Percentiles rank a stretch among this genome's conserved stretches.
phyloP scores from a whole-genome alignment of 352 stramenopile species.

The Globisporangium perplexum region DNA sequence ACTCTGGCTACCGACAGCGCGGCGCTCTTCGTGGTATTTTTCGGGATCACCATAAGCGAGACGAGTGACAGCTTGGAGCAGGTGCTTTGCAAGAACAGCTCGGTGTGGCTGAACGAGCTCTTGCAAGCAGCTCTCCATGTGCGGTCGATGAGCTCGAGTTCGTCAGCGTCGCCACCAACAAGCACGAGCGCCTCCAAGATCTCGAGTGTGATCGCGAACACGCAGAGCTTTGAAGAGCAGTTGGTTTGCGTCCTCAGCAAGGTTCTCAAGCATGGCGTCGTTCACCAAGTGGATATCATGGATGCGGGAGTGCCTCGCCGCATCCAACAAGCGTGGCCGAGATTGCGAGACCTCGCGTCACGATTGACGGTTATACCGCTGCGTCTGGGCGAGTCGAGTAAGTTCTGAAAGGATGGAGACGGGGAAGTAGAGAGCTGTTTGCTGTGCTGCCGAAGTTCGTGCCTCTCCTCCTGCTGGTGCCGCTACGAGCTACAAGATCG shows the following conservation, averaged over 20 bases:
- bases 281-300: slow-evolving; percentile 20
- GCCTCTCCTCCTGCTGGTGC: not conserved
- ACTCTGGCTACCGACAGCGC: not conserved
- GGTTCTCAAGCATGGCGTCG: slow-evolving; percentile 16
- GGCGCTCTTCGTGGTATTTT: slow-evolving; percentile 18
- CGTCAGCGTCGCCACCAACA: not conserved
- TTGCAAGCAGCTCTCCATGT: slow-evolving; percentile 10
- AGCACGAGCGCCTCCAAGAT: not conserved
- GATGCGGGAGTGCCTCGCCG: slow-evolving; percentile 10
- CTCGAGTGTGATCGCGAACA: slow-evolving; percentile 2
- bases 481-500: slow-evolving; percentile 8
- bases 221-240: slow-evolving; percentile 8
- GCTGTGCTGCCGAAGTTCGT: not conserved
- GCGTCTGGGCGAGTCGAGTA: slow-evolving; percentile 3
- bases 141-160: not conserved
- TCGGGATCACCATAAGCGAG: slow-evolving; percentile 8
- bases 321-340: slow-evolving; percentile 15
- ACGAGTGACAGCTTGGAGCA: slow-evolving; percentile 10
- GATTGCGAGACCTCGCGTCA: slow-evolving; percentile 2
- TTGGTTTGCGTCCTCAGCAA: slow-evolving; percentile 9
- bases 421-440: not conserved
- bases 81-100: slow-evolving; percentile 15
- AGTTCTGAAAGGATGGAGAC: slow-evolving; percentile 3
- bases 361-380: slow-evolving; percentile 9
- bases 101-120: slow-evolving; percentile 33